phyloP scores from a whole-genome alignment of 192 early-diverging fungal genomes.

The Thamnidium elegans region DNA sequence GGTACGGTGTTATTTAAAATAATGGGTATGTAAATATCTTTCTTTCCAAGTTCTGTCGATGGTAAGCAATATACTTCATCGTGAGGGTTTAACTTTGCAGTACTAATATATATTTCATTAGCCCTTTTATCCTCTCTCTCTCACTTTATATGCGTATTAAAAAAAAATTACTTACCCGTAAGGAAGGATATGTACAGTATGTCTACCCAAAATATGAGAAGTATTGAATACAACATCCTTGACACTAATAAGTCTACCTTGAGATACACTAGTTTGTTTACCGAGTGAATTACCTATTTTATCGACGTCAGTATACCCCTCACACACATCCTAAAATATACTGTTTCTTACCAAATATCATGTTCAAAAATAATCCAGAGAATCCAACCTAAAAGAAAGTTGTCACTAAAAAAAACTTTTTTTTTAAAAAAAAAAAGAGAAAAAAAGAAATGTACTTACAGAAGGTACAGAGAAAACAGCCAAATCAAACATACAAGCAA shows the following conservation, averaged over 20 bases:
- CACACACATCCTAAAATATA: neutral
- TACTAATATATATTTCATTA: conserved; percentile 18
- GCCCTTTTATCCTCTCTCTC: too few relatives aligned
- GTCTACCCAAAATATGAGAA: conserved; percentile 43
- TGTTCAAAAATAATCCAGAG: neutral
- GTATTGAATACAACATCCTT: conserved; percentile 38
- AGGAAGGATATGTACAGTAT: conserved; percentile 46
- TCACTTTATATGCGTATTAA: too few relatives aligned
- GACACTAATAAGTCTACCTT: conserved; percentile 28
- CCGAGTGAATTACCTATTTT: conserved; percentile 28
- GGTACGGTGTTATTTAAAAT: conserved; percentile 44
- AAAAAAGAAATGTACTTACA: conserved; percentile 2
- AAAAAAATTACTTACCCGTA: conserved; percentile 26
- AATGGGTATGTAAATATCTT: conserved; percentile 33
- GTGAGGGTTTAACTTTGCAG: conserved; percentile 45
- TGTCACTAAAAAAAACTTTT: neutral
- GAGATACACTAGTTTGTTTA: conserved; percentile 31
- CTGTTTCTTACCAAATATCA: conserved; percentile 1
- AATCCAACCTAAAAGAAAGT: conserved; percentile 11
- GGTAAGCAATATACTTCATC: conserved; percentile 48
- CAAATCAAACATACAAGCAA: conserved; percentile 7
- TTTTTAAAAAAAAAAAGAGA: neutral
- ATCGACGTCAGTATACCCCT: neutral
- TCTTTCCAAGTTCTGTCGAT: conserved; percentile 21
- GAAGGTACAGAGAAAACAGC: conserved; percentile 27